Evolutionary conservation across 2,329 filamentous ascomycete genomes (phyloP), one percentile per base, ranked within the genome.

Genomic region (Pseudofabraea citricarpa): DNA sequence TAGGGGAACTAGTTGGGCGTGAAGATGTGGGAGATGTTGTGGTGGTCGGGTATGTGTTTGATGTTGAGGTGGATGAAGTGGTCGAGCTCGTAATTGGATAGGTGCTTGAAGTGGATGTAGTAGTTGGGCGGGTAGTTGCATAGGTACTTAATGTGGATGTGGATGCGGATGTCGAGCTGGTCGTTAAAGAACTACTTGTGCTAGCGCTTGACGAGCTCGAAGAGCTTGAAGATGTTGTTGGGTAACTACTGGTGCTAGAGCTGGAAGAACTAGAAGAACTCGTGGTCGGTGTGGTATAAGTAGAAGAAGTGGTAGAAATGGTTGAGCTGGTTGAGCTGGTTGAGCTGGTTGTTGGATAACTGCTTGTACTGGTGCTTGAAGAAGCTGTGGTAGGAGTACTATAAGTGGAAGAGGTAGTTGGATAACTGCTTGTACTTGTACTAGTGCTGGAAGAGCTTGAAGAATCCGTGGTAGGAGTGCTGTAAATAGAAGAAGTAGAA

Each of bases 251-350:
- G n/a, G n/a, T n/a, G n/a, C n/a, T n/a, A n/a, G n/a, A n/a, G n/a
- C 31, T 8, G 44, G 45, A 16, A 43, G 44, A 29, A 36, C 19
- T 47, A 31, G 50, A 44, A 10, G 45, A 52, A 9, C 48, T 40
- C 16, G 48, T 41, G 31, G 32, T 13, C 3, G 24, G 13, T 27
- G 24, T 27, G 8, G 24, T 27, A 7, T 8, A 27, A 7, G 24
- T 27, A 27, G 24, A 27, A 27, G 5, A 35, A 18, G n/a, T 35
- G 18, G n/a, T 35, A 5, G n/a, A 13, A 20, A 20, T 19, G 5
- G 16, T 5, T 13, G 18, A 12, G 5, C 18, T 21, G 13, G 7
- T 13, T 13, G 15, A 8, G 7, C 19, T n/a, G 21, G 18, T 37
- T 3, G 35, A 12, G 2, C 9, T 21, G 3, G 35, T 24, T 21